Evolutionary conservation across 78 protist species (phyloP), one percentile per base, ranked within the genome.

Genomic region (Andalucia godoyi): DNA sequence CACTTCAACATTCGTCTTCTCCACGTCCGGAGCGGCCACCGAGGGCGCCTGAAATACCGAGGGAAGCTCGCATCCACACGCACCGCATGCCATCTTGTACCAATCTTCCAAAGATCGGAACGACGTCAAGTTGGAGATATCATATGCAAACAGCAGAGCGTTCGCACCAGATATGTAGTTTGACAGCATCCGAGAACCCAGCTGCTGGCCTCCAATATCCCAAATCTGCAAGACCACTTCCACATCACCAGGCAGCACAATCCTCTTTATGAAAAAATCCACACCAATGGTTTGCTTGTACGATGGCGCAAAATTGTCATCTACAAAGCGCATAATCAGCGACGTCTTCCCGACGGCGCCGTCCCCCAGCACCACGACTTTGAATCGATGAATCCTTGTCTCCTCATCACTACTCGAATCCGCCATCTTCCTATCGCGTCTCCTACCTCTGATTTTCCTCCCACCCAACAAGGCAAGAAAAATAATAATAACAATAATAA

Each of bases 181-280:
- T 25, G 41, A 23, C 21, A 85, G 63, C 86, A 80, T 80, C 42
- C 71, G 69, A 55, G 79, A 54, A 33, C 91, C 86, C 0, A 85
- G 59, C 30, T 66, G 68, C 68, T 85, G 91, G 2, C 91, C 91
- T 2, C 91, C 91, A 37, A 85, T 85, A 57, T 85, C 91, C 91
- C 91, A 85, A 0, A 79, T 34, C 46, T 69, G 72, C 4, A 85
- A 54, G 17, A 69, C 66, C 3, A 43, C 82, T 2, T 50, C 1
- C 18, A 37, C 37, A 13, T 32, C 45, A 30, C 45, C 79, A 2
- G 74, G 79, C 1, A 85, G 68, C 51, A 2, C 50, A 6, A 85
- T 18, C 4, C 37, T 33, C 67, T 75, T 79, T 27, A 46, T n/a
- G 57, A 77, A 76, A 62, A 76, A 85, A 42, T 85, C 91, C 10